phyloP scores from a whole-genome alignment of 2,329 filamentous ascomycete species.

The Arachnomyces sp. region DNA sequence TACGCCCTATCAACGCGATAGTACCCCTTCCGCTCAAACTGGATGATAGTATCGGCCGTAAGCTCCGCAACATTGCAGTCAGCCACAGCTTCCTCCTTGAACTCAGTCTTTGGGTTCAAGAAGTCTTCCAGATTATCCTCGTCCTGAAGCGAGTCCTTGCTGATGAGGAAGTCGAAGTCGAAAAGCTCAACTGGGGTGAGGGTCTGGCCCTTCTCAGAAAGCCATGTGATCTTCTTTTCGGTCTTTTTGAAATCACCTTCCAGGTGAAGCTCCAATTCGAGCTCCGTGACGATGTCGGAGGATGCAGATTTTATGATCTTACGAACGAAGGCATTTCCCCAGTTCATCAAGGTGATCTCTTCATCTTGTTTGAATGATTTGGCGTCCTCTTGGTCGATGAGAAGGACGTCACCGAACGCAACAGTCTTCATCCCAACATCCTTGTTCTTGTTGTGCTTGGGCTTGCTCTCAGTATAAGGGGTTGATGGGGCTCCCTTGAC shows the following conservation, averaged over 20 bases:
- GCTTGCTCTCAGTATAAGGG: slow-evolving; percentile 63
- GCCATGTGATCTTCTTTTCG: slow-evolving; percentile 85
- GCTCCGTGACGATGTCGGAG: slow-evolving; percentile 17
- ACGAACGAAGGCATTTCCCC: slow-evolving; percentile 21
- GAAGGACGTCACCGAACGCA: slow-evolving; percentile 62
- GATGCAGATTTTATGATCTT: slow-evolving; percentile 11
- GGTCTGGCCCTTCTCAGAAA: slow-evolving; percentile 61
- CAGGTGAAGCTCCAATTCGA: slow-evolving; percentile 71
- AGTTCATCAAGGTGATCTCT: slow-evolving; percentile 84
- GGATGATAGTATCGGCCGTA: slow-evolving; percentile 76
- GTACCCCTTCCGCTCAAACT: slow-evolving; percentile 80
- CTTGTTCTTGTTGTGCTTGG: slow-evolving; percentile 83
- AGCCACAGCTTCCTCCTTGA: slow-evolving; percentile 60
- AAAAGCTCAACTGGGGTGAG: slow-evolving; percentile 67
- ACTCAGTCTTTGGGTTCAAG: slow-evolving; percentile 62
- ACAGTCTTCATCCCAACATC: slow-evolving; percentile 80
- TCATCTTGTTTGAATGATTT: slow-evolving; percentile 73
- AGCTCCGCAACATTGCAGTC: slow-evolving; percentile 66
- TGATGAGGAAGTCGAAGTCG: slow-evolving; percentile 79
- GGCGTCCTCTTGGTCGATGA: slow-evolving; percentile 81
- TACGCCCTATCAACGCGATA: slow-evolving; percentile 27
- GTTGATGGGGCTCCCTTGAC: slow-evolving; percentile 57
- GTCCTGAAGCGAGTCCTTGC: slow-evolving; percentile 76
- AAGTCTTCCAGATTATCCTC: slow-evolving; percentile 73
- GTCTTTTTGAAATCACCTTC: slow-evolving; percentile 82